Evolutionary conservation across 306 rosid genomes (phyloP).

Genomic region (Gastrolobium villosum): DNA sequence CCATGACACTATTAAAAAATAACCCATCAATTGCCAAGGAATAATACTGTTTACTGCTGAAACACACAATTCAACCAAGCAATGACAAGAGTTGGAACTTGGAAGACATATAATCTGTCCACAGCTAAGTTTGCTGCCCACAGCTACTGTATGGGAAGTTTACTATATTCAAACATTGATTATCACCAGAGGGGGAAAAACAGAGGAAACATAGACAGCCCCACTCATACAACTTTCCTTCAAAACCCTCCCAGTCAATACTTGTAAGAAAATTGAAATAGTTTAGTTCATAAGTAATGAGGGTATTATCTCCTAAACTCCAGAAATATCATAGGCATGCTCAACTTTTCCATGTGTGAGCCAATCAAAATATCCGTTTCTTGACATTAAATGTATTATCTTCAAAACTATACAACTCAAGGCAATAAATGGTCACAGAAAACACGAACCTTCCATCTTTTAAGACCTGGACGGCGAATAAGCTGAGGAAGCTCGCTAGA

Average conservation of each 20-base stretch:
- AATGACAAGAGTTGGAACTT: neutral
- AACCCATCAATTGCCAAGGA: constrained; percentile 24
- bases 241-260: neutral
- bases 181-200: neutral
- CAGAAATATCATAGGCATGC: constrained; percentile 18
- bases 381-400: constrained; percentile 12
- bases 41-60: constrained; percentile 10
- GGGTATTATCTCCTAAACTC: constrained; percentile 1
- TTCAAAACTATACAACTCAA: constrained; percentile 31
- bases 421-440: constrained; percentile 11
- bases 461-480: constrained; percentile 83
- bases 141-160: neutral
- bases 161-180: constrained; percentile 10
- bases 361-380: constrained; percentile 16
- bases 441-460: constrained; percentile 82
- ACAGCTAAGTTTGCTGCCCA: constrained; percentile 3
- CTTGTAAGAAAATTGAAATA: constrained; percentile 7
- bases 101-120: constrained; percentile 9
- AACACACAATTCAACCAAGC: constrained; percentile 31
- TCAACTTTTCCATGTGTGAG: constrained; percentile 23
- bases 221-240: constrained; percentile 30
- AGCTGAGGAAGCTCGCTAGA: constrained; percentile 84
- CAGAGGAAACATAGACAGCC: constrained; percentile 14
- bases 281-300: neutral
- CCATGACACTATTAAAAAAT: neutral